These are phyloP conservation scores for Chalciporus pseudorubinellus DNA, from an alignment of 768 basidiomycete genomes.

Conservation along the genomic window DNA sequence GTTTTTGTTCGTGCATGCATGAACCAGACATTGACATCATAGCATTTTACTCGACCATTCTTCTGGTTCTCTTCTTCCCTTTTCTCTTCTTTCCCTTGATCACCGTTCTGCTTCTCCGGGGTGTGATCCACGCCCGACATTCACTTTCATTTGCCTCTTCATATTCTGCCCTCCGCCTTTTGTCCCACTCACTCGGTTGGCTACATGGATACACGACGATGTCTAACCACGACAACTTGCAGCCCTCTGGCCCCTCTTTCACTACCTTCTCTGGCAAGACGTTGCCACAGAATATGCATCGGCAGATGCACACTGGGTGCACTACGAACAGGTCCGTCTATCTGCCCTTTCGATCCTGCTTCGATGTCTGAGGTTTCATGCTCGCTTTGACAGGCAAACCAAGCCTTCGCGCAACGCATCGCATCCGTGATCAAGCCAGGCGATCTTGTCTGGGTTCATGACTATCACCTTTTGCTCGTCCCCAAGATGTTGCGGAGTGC, in stretches of 20 bases:
- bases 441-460: constrained; percentile 93
- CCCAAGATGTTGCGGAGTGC: constrained; percentile 79
- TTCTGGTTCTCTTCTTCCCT: no score
- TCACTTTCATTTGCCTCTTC: background rate
- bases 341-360: background rate
- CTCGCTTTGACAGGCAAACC: constrained; percentile 62
- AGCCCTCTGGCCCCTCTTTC: constrained; percentile 98
- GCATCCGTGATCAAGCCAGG: constrained; percentile 78
- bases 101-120: background rate
- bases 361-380: constrained; percentile 1
- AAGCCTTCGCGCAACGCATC: constrained; percentile 73
- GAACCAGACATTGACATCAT: no score
- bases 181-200: background rate
- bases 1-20: background rate
- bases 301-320: constrained; percentile 73
- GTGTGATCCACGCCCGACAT: background rate
- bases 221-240: background rate
- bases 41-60: no score
- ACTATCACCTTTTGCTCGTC: constrained; percentile 93
- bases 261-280: constrained; percentile 98
- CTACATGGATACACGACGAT: background rate
- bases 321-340: constrained; percentile 27
- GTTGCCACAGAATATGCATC: constrained; percentile 86
- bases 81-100: no score
- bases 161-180: background rate